A percentile compares a stretch with the other conserved stretches of the same genome.
Conservation (phyloP, 2,329 filamentous ascomycete species). For the Exserohilum turcica region DNA sequence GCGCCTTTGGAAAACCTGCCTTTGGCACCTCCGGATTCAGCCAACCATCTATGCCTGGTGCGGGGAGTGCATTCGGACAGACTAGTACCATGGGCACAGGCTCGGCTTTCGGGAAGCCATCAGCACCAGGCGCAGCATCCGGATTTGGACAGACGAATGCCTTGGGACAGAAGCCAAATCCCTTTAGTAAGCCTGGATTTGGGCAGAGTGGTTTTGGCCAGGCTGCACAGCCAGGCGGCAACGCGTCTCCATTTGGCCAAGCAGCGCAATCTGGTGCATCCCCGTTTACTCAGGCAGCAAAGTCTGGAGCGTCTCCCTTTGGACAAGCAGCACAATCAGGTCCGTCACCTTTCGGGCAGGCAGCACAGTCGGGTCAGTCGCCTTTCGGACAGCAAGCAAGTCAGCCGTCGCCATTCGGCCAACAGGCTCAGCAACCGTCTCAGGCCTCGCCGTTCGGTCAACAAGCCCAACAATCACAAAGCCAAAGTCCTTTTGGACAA, state of each 20-base stretch:
- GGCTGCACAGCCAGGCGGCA: slow-evolving; percentile 46
- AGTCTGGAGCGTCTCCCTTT: slow-evolving; percentile 31
- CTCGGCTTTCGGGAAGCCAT: slow-evolving; percentile 45
- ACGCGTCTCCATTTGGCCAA: slow-evolving; percentile 39
- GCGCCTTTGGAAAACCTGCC: slow-evolving; percentile 50
- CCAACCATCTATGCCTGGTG: slow-evolving; percentile 42
- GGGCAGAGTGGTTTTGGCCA: slow-evolving; percentile 51
- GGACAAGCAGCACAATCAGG: slow-evolving; percentile 20
- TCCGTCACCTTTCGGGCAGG: slow-evolving; percentile 17
- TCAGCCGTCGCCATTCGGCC: slow-evolving; percentile 26
- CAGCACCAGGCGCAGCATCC: slow-evolving; percentile 33
- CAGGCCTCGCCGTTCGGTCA: slow-evolving; percentile 9
- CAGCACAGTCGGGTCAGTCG: slow-evolving; percentile 19
- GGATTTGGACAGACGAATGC: slow-evolving; percentile 42
- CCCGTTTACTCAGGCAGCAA: slow-evolving; percentile 35
- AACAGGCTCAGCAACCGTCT: slow-evolving; percentile 22
- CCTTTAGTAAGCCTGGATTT: slow-evolving; percentile 52
- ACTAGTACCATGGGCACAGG: slow-evolving; percentile 19
- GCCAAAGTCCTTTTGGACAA: slow-evolving; percentile 11
- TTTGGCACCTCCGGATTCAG: slow-evolving; percentile 45
- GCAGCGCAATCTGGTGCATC: slow-evolving; percentile 39
- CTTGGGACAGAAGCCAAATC: slow-evolving; percentile 32
- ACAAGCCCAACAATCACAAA: slow-evolving; percentile 20
- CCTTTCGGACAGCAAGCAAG: slow-evolving; percentile 16
- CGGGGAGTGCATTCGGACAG: slow-evolving; percentile 30